Base-by-base conservation (phyloP, 164 flowering plant genomes). In the Chloranthus sessilifolius region DNA sequence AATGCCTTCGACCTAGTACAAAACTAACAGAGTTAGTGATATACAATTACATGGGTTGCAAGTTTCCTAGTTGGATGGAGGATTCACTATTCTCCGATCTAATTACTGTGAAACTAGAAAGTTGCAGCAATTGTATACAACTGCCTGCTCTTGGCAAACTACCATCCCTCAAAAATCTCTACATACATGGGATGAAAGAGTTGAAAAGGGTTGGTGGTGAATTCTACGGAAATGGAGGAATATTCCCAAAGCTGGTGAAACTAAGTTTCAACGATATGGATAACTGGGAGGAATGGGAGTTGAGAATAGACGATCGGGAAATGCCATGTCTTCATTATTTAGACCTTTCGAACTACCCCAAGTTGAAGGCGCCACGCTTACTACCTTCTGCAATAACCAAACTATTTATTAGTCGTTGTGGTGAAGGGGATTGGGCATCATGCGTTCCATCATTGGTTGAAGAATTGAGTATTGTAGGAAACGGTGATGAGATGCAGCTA, bases 251-350 rank as follows among this genome's bases (percentile, higher is more conserved):
- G 38, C 20, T 47, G 37, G 21, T 29, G 22, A 29, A 10, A 29
- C 52, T 47, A 5, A 0, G 0, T 26, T 28, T 47, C 38, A 0
- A 0, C 0, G 11, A 0, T 1, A 47, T 47, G 26, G 0, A 28
- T 4, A 47, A 16, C 2, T 47, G 35, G 52, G 52, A 47, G 22
- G 38, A 47, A 29, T 47, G 52, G 52, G 23, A 47, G 38, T 24
- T 44, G 48, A 24, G 7, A 24, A 5, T 24, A 22, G 48, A 24
- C 4, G 48, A 44, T 25, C 19, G 30, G 0, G 48, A 24, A 5
- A 44, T 44, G 48, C 48, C 48, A 5, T 24, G 11, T 44, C 48
- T 44, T 30, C 27, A 24, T 15, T 8, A n/a, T 20, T 44, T 44
- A n/a, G 0, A 0, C 1, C 19, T 44, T 44, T 0, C 0, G 24